Conservation (phyloP, 768 basidiomycete species). For the Auricularia sp. region DNA sequence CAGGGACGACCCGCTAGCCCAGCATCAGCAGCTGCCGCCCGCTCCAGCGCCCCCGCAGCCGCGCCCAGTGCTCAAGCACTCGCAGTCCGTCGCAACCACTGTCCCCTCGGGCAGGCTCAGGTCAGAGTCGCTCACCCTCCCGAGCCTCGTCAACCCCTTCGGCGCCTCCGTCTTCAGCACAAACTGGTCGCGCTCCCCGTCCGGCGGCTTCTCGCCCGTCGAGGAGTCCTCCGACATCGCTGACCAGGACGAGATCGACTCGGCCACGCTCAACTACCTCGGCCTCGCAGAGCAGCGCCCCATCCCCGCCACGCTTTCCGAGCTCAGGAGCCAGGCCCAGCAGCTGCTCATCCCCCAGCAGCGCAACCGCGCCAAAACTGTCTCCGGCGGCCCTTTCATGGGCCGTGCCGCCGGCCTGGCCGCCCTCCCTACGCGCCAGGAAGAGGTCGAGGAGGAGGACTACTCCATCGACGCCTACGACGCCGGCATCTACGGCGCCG, state of each 20-base stretch:
- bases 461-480: conserved; percentile 41
- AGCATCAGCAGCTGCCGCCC: conserved; percentile 29
- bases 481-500: conserved; percentile 41
- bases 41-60: conserved; percentile 29
- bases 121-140: conserved; percentile 86
- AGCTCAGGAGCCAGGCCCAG: conserved; percentile 82
- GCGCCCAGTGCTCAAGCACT: conserved; percentile 64
- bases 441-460: conserved; percentile 65
- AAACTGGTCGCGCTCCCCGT: conserved; percentile 68
- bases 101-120: conserved; percentile 62
- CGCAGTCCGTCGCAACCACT: conserved; percentile 54
- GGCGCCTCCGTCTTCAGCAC: conserved; percentile 81
- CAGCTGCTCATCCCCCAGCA: conserved; percentile 64
- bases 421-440: conserved; percentile 49
- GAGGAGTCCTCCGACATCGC: conserved; percentile 37
- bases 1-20: conserved; percentile 36
- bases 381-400: conserved; percentile 70
- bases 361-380: conserved; percentile 79
- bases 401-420: conserved; percentile 54
- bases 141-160: conserved; percentile 73
- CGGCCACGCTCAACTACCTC: conserved; percentile 89
- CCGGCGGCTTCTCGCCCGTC: conserved; percentile 25
- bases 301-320: conserved; percentile 79
- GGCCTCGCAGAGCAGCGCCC: conserved; percentile 78
- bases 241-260: conserved; percentile 70